A percentile compares a stretch with the other conserved stretches of the same genome.
phyloP scores from a whole-genome alignment of 768 basidiomycete genomes.

The Tephrocybe sp. region DNA sequence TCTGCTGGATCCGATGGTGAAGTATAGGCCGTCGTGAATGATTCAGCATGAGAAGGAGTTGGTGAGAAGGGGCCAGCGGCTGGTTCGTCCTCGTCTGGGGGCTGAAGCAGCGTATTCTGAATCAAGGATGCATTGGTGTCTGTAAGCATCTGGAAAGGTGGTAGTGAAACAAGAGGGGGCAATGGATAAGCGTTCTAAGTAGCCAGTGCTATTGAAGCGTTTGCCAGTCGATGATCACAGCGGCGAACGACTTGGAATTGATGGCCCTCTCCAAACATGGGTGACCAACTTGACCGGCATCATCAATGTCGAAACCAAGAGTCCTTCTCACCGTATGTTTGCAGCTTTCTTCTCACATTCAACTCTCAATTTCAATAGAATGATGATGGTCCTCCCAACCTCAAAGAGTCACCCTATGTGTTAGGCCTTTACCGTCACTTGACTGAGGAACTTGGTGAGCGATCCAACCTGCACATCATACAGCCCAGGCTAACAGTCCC shows the following conservation, averaged over 20 bases:
- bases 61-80: conserved; percentile 29
- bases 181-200: too few species aligned
- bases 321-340: conserved; percentile 41
- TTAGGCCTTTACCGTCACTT: conserved; percentile 69
- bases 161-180: too few species aligned
- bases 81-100: conserved; percentile 10
- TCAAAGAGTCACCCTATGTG: conserved; percentile 69
- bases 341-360: background rate
- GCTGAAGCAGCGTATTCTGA: background rate
- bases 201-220: too few species aligned
- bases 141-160: too few species aligned
- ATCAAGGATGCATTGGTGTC: too few species aligned
- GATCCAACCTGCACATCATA: background rate
- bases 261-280: too few species aligned
- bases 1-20: conserved; percentile 32
- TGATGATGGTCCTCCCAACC: conserved; percentile 80
- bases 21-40: conserved; percentile 42
- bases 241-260: too few species aligned
- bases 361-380: conserved; percentile 44
- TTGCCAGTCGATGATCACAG: too few species aligned
- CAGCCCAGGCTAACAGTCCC: background rate
- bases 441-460: conserved; percentile 54
- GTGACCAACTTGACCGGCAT: background rate
- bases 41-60: conserved; percentile 36
- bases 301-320: conserved; percentile 25